Base-by-base conservation (phyloP, 1,284 basidiomycete genomes). In the Veloboletus limbatus region DNA sequence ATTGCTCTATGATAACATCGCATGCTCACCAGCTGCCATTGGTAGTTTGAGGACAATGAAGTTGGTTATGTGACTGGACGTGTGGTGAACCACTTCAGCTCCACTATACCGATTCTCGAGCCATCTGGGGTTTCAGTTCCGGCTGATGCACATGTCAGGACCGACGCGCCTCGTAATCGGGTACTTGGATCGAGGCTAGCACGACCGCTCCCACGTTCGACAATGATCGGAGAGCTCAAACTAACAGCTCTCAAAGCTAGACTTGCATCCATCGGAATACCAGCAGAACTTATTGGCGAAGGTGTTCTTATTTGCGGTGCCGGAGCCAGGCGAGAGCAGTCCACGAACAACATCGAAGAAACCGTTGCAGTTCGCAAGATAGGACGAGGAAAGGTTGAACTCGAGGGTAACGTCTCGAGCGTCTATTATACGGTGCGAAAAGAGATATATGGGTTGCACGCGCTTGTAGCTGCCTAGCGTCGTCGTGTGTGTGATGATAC, bases 161-260 rank as follows among this genome's bases (percentile, higher is more conserved):
- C 57, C 24, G 57, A 66, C 17, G 52, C 50, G 22, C 55, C 65
- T 22, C 62, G 60, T 44, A 66, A 68, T 21, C 75, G 71, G 22
- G 70, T 74, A 22, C 74, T 88, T 18, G 85, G 84, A n/a, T 77
- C 78, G 16, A 77, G 83, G 22, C 76, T 79, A 8, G 69, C 71
- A 25, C 71, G 74, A 26, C 71, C 80, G 2, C 72, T 94, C 3
- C 89, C 91, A 2, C 80, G 85, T 48, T 93, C 94, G 0, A 88
- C 93, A 8, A 95, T 96, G 83, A 96, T 98, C 49, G 95, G 95
- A 36, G 95, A 97, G 62, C 78, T 97, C 35, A 93, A 94, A 61
- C 75, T 98, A 22, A 92, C 91, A 0, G 78, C 81, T 2, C 77
- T 98, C 33, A 96, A 96, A 68, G 66, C 82, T 13, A 81, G 86